Evolutionary conservation across 371 early-diverging fungal genomes (phyloP).

Genomic region (Mucor ambiguus): DNA sequence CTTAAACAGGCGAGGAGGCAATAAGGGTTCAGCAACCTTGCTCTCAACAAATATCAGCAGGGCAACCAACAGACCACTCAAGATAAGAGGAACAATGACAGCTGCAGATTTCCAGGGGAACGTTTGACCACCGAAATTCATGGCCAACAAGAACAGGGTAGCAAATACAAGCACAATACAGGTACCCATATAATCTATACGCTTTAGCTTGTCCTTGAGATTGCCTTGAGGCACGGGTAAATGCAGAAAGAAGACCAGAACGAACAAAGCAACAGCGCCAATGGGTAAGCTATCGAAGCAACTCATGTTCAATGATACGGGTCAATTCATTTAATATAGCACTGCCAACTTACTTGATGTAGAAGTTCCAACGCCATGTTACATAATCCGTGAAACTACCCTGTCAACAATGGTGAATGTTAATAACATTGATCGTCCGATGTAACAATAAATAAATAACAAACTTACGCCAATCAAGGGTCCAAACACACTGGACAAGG

Average conservation of each 20-base stretch:
- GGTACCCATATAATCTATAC: conserved; percentile 48
- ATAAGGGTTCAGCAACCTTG: conserved; percentile 50
- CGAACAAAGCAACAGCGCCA: conserved; percentile 42
- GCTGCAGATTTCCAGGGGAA: conserved; percentile 68
- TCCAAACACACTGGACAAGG: conserved; percentile 47
- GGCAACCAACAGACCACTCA: conserved; percentile 45
- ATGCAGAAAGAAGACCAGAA: conserved; percentile 36
- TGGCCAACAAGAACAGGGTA: conserved; percentile 43
- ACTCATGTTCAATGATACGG: conserved; percentile 19
- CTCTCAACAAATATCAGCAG: conserved; percentile 50
- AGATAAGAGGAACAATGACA: conserved; percentile 60
- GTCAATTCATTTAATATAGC: neutral
- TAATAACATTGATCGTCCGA: neutral
- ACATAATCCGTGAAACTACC: conserved; percentile 41
- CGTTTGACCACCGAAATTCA: conserved; percentile 54
- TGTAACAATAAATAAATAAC: neutral
- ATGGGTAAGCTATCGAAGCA: conserved; percentile 41
- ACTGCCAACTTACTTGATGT: conserved; percentile 40
- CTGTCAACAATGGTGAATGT: conserved; percentile 13
- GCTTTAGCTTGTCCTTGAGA: conserved; percentile 40
- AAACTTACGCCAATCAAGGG: conserved; percentile 48
- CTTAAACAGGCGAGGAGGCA: conserved; percentile 59
- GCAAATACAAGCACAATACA: conserved; percentile 41
- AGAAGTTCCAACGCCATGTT: conserved; percentile 46
- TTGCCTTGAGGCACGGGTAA: conserved; percentile 31